phyloP scores from a whole-genome alignment of 2,329 filamentous ascomycete species.

The Colletotrichum navitas region DNA sequence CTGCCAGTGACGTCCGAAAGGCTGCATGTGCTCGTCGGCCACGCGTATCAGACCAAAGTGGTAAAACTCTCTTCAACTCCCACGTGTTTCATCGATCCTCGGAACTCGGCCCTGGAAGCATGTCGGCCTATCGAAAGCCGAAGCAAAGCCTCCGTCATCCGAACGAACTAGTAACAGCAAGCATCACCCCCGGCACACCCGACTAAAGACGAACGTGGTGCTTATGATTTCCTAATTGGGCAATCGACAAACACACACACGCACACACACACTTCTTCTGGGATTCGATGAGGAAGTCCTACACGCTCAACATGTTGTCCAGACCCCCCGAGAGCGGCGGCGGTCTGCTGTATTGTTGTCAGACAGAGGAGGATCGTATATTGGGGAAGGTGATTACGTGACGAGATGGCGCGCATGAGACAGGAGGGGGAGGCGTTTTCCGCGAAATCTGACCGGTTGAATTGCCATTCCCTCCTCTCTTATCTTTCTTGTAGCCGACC shows the following conservation, averaged over 20 bases:
- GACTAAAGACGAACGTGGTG: constrained; percentile 13
- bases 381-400: not conserved
- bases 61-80: not conserved
- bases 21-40: not conserved
- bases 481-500: not conserved
- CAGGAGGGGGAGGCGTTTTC: not conserved
- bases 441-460: not conserved
- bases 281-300: constrained; percentile 14
- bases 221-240: constrained; percentile 5
- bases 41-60: too few species aligned
- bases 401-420: not conserved
- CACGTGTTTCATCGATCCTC: not conserved
- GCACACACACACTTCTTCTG: not conserved
- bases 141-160: not conserved
- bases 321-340: not conserved
- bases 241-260: not conserved
- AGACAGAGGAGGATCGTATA: constrained; percentile 9
- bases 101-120: not conserved
- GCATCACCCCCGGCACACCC: constrained; percentile 3
- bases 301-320: constrained; percentile 21
- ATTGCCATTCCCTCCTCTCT: not conserved
- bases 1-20: too few species aligned
- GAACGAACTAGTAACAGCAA: not conserved
- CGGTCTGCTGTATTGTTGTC: not conserved
- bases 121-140: not conserved